phyloP scores from a whole-genome alignment of 2,329 filamentous ascomycete species.

The Cytospora piceae region DNA sequence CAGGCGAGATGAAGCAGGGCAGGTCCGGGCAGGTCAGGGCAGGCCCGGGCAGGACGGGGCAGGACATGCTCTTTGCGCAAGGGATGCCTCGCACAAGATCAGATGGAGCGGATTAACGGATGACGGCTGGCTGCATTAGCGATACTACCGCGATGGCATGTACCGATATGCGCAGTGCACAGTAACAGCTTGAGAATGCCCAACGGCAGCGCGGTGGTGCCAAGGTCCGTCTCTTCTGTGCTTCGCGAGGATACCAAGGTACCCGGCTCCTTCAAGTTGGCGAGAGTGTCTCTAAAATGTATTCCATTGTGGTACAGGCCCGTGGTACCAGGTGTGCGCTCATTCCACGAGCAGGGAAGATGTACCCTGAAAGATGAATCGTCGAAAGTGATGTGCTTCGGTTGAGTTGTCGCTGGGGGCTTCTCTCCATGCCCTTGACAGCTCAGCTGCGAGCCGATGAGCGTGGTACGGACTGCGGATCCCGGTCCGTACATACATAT shows the following conservation, averaged over 20 bases:
- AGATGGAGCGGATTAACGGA: conserved; percentile 15
- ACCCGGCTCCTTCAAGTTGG: background rate
- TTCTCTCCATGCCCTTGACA: background rate
- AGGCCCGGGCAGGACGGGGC: conserved; percentile 7
- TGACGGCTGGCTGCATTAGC: conserved; percentile 23
- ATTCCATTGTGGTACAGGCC: conserved; percentile 19
- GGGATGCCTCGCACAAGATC: conserved; percentile 23
- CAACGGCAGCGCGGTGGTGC: background rate
- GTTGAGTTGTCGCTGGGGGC: background rate
- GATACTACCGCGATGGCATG: conserved; percentile 24
- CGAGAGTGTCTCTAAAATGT: conserved; percentile 16
- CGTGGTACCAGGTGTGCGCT: conserved; percentile 17
- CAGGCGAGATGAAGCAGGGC: conserved; percentile 10
- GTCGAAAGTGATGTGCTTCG: background rate
- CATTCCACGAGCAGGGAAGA: background rate
- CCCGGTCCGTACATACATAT: background rate
- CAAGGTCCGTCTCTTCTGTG: conserved; percentile 1
- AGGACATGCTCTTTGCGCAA: conserved; percentile 11
- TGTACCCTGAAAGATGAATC: background rate
- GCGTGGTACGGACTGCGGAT: too few relatives aligned
- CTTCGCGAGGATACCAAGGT: conserved; percentile 5
- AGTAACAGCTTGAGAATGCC: background rate
- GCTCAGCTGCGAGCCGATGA: background rate
- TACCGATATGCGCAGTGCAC: background rate
- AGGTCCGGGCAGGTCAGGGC: conserved; percentile 8